phyloP scores from a whole-genome alignment of 257 asterid species.

The Leptodermis oblonga region DNA sequence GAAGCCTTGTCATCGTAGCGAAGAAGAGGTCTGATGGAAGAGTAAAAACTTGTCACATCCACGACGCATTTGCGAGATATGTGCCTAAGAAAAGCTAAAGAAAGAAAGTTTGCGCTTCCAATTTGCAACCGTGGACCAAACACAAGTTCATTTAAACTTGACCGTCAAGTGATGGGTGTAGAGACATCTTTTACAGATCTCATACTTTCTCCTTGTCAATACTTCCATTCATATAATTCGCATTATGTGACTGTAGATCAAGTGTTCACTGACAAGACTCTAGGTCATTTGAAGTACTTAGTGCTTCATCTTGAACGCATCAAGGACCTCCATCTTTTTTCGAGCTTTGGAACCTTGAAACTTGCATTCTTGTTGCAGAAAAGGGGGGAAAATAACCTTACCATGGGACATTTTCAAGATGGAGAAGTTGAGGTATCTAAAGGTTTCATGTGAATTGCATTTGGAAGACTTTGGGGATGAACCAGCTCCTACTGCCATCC shows the following conservation, averaged over 20 bases:
- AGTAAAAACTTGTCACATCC: not conserved
- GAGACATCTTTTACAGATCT: too few species aligned
- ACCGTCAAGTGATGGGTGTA: not conserved
- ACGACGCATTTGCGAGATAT: not conserved
- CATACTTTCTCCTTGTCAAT: not conserved
- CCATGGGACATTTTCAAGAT: not conserved
- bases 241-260: not conserved
- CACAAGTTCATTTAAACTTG: not conserved
- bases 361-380: not conserved
- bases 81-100: not conserved
- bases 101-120: not conserved
- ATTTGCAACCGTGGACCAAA: constrained; percentile 4
- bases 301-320: not conserved
- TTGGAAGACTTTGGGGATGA: not conserved
- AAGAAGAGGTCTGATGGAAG: too few species aligned
- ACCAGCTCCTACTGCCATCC: too few species aligned
- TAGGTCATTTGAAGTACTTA: not conserved
- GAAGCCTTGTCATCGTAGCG: not conserved
- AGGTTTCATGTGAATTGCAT: not conserved
- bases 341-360: constrained; percentile 1
- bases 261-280: not conserved
- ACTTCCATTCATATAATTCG: not conserved
- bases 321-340: not conserved
- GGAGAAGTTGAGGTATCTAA: constrained; percentile 8
- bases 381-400: not conserved